Conservation (phyloP, 1,284 basidiomycete species). For the Schizophyllum commune region DNA sequence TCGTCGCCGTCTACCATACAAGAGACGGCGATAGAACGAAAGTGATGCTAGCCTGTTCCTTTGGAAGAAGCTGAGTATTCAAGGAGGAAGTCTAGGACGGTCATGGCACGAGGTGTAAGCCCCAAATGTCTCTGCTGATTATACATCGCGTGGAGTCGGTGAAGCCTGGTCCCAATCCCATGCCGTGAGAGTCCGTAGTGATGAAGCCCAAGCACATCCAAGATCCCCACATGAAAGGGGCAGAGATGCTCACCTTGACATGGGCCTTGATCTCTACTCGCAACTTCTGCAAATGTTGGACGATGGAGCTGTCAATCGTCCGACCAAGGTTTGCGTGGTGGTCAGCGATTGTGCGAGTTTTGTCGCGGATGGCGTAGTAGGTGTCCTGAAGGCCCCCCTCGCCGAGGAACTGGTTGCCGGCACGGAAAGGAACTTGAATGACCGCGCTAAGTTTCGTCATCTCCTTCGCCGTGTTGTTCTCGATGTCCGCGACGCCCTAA, state of each 20-base stretch:
- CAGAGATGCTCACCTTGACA: constrained; percentile 58
- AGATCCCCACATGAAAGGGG: too few relatives aligned
- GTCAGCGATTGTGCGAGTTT: constrained; percentile 91
- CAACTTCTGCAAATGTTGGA: constrained; percentile 95
- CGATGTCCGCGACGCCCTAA: constrained; percentile 89
- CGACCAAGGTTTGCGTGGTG: constrained; percentile 95
- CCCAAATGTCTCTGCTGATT: too few relatives aligned
- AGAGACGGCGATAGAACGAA: too few relatives aligned
- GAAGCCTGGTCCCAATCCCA: neutral
- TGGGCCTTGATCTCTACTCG: constrained; percentile 95
- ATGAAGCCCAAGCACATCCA: constrained; percentile 8
- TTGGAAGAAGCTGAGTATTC: too few relatives aligned
- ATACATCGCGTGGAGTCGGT: too few relatives aligned
- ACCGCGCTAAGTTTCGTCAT: constrained; percentile 94
- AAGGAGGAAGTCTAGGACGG: too few relatives aligned
- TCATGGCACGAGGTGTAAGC: too few relatives aligned
- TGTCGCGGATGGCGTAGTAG: constrained; percentile 91
- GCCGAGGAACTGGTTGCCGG: constrained; percentile 93
- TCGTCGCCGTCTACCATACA: too few relatives aligned
- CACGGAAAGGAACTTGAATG: constrained; percentile 94
- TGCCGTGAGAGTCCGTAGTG: constrained; percentile 5
- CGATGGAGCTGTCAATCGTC: constrained; percentile 95
- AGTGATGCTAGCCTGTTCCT: too few relatives aligned
- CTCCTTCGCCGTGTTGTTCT: constrained; percentile 93
- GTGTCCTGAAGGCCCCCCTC: constrained; percentile 93